A percentile compares a stretch with the other conserved stretches of the same genome.
Evolutionary conservation across 164 flowering plant species (phyloP).

Genomic region (Liriodendron chinense): DNA sequence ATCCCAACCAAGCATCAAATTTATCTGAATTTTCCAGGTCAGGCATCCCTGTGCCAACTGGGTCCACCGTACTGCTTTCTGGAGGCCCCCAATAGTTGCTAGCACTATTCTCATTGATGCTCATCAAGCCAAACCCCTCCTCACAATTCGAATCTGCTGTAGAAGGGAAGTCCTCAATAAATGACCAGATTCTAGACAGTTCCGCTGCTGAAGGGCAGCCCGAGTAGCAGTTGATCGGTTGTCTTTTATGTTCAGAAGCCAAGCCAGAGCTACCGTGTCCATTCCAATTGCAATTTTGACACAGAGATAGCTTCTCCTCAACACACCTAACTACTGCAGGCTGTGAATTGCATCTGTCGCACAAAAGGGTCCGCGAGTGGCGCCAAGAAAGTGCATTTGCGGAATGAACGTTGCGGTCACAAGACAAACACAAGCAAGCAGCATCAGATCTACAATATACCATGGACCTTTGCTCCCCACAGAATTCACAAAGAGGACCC

Average conservation of each 20-base stretch:
- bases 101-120: slow-evolving; percentile 44
- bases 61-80: slow-evolving; percentile 29
- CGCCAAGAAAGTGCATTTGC: slow-evolving; percentile 92
- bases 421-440: slow-evolving; percentile 85
- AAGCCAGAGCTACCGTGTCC: slow-evolving; percentile 46
- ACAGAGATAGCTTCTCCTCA: slow-evolving; percentile 71
- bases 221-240: slow-evolving; percentile 68
- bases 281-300: slow-evolving; percentile 84
- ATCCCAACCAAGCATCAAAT: slow-evolving; percentile 38
- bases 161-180: slow-evolving; percentile 46
- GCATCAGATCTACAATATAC: slow-evolving; percentile 90
- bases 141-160: slow-evolving; percentile 51
- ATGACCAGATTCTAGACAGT: slow-evolving; percentile 77
- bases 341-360: slow-evolving; percentile 82
- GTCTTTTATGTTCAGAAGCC: slow-evolving; percentile 53
- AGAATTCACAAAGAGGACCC: slow-evolving; percentile 85
- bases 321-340: slow-evolving; percentile 75
- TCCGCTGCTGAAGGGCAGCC: slow-evolving; percentile 89
- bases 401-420: slow-evolving; percentile 89
- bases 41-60: slow-evolving; percentile 14
- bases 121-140: slow-evolving; percentile 65
- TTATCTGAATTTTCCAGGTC: slow-evolving; percentile 27
- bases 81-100: slow-evolving; percentile 25
- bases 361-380: slow-evolving; percentile 77
- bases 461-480: slow-evolving; percentile 80